Evolutionary conservation across 2,329 filamentous ascomycete species (phyloP).

Genomic region (Xylaria sp.): DNA sequence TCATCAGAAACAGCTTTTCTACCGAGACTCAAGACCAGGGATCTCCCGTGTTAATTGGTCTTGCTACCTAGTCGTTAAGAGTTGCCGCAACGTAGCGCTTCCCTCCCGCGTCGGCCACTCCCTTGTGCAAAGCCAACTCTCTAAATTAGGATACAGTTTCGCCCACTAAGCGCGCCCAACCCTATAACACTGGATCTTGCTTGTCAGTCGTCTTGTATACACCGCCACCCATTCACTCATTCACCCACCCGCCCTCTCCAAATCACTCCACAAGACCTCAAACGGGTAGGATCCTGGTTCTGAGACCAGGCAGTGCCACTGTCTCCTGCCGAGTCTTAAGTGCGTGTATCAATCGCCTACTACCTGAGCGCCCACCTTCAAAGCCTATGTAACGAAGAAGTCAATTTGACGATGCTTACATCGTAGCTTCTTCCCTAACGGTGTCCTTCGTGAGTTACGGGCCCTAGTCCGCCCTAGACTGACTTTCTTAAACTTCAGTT

Average conservation of each 20-base stretch:
- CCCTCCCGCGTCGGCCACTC: conserved; percentile 27
- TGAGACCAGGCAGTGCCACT: conserved; percentile 27
- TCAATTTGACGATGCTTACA: conserved; percentile 37
- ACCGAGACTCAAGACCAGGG: conserved; percentile 34
- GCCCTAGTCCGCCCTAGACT: neutral
- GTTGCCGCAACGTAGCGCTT: conserved; percentile 35
- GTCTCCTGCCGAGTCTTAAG: conserved; percentile 9
- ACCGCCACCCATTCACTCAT: conserved; percentile 24
- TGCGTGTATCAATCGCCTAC: conserved; percentile 26
- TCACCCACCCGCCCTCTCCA: conserved; percentile 26
- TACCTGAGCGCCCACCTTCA: conserved; percentile 9
- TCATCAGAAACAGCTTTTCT: conserved; percentile 30
- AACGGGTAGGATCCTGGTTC: conserved; percentile 27
- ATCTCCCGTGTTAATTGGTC: conserved; percentile 29
- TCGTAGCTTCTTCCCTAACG: conserved; percentile 34
- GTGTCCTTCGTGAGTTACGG: conserved; percentile 31
- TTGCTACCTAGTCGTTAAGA: conserved; percentile 30
- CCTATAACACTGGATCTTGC: conserved; percentile 33
- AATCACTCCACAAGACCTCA: conserved; percentile 24
- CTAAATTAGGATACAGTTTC: conserved; percentile 33
- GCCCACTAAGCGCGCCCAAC: conserved; percentile 27
- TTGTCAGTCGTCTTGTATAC: conserved; percentile 32
- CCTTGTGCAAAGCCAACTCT: conserved; percentile 28
- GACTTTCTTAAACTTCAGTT: conserved; percentile 2
- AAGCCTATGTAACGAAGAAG: conserved; percentile 20